Evolutionary conservation across 2,329 filamentous ascomycete genomes (phyloP).

Genomic region (Truncatella angustata): DNA sequence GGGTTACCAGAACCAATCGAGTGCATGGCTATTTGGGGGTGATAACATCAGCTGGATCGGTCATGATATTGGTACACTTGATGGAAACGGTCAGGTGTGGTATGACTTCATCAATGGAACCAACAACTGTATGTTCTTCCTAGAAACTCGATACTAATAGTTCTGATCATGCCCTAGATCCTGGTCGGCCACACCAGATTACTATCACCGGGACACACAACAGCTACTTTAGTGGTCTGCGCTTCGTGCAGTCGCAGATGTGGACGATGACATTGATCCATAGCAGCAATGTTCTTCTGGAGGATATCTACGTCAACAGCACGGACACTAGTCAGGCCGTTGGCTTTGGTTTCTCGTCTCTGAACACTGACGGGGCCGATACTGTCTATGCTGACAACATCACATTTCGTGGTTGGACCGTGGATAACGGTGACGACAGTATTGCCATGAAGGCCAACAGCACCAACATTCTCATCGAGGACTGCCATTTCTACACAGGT

Average conservation of each 20-base stretch:
- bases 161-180: constrained; percentile 22
- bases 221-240: constrained; percentile 40
- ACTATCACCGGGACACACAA: constrained; percentile 44
- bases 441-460: constrained; percentile 24
- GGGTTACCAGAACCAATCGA: constrained; percentile 55
- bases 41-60: constrained; percentile 48
- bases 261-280: constrained; percentile 49
- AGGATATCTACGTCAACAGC: constrained; percentile 48
- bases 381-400: constrained; percentile 23
- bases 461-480: constrained; percentile 29
- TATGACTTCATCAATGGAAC: constrained; percentile 4
- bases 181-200: constrained; percentile 47
- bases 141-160: neutral
- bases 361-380: constrained; percentile 32
- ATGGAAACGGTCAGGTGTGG: constrained; percentile 48
- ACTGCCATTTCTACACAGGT: constrained; percentile 39
- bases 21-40: constrained; percentile 55
- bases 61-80: constrained; percentile 49
- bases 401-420: constrained; percentile 24
- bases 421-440: constrained; percentile 24
- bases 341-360: constrained; percentile 16
- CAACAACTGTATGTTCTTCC: neutral
- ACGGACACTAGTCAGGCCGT: constrained; percentile 23
- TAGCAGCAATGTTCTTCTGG: constrained; percentile 37
- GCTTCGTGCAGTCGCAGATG: constrained; percentile 50